Conservation (phyloP, 2,329 filamentous ascomycete genomes). For the Rutstroemia sp. region DNA sequence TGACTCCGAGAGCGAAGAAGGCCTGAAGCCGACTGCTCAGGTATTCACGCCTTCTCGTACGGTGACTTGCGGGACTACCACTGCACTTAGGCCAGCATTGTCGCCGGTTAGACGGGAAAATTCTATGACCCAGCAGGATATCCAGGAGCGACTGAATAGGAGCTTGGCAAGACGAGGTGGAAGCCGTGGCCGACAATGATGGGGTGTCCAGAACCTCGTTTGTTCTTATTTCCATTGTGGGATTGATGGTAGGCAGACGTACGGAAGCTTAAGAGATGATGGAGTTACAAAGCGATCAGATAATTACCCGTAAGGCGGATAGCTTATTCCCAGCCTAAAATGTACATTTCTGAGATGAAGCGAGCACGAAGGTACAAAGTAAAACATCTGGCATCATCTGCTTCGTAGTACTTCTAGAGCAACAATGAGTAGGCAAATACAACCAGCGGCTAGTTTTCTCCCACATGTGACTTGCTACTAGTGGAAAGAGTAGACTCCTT, state of each 20-base stretch:
- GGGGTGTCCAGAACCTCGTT: no score
- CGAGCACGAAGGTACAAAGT: neutral
- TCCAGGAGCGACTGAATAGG: constrained; percentile 13
- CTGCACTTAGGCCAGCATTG: constrained; percentile 4
- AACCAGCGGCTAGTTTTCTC: neutral
- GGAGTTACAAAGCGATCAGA: neutral
- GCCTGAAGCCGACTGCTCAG: constrained; percentile 7
- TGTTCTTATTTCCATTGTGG: no score
- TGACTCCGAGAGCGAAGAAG: neutral
- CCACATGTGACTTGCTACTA: neutral
- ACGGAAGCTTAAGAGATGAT: neutral
- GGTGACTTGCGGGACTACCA: neutral
- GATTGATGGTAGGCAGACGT: neutral
- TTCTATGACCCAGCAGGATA: constrained; percentile 3
- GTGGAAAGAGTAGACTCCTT: no score
- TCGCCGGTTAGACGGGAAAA: constrained; percentile 9
- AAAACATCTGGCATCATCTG: neutral
- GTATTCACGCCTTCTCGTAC: constrained; percentile 5
- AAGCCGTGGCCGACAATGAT: neutral
- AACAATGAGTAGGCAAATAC: neutral
- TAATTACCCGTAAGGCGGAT: neutral
- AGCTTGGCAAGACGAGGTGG: constrained; percentile 5
- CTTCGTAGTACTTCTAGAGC: neutral
- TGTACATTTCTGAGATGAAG: neutral
- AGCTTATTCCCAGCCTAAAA: neutral